Conservation (phyloP, 305 asterid genomes). For the Solanum hybrid region DNA sequence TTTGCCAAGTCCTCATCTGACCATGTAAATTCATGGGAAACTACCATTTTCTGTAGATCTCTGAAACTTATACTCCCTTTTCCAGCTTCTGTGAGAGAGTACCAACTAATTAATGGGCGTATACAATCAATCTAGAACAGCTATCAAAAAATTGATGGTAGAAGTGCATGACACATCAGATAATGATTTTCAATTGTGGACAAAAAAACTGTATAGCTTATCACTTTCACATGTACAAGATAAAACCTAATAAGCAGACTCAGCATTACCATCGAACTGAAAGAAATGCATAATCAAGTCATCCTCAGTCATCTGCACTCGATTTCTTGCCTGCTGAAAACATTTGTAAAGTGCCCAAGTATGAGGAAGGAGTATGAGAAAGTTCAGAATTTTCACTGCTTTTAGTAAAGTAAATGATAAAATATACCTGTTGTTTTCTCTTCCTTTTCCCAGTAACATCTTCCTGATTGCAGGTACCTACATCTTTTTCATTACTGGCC, state of each 20-base stretch:
- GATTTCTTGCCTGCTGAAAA: constrained; percentile 38
- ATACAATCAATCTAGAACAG: background rate
- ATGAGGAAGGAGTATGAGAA: background rate
- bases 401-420: constrained; percentile 6
- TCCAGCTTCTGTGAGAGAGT: constrained; percentile 51
- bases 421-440: constrained; percentile 58
- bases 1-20: constrained; percentile 66
- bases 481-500: constrained; percentile 15
- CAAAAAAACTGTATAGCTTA: background rate
- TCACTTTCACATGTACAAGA: background rate
- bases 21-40: constrained; percentile 83
- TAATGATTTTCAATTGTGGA: background rate
- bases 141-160: background rate
- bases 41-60: constrained; percentile 60
- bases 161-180: background rate
- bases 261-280: constrained; percentile 76
- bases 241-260: constrained; percentile 4
- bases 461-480: constrained; percentile 21
- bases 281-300: constrained; percentile 76
- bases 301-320: constrained; percentile 85
- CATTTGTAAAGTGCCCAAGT: constrained; percentile 3
- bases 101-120: background rate
- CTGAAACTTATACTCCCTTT: constrained; percentile 47
- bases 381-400: background rate
- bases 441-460: constrained; percentile 39